Conservation (phyloP, 768 basidiomycete species). For the Trametes meyenii region DNA sequence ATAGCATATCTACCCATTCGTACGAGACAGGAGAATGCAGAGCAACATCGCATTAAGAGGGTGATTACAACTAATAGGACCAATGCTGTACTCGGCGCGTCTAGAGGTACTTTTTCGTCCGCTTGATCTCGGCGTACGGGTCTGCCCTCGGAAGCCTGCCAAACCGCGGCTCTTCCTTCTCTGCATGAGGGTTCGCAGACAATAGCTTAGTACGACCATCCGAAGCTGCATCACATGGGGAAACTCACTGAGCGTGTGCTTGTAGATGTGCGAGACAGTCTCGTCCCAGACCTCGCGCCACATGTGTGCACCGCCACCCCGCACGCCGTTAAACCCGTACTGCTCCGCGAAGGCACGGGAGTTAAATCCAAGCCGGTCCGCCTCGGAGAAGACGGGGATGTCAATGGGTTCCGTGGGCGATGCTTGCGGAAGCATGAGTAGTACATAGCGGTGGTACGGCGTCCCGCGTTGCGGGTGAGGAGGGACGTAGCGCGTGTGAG, state of each 20-base stretch:
- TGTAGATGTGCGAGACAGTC: slow-evolving; percentile 66
- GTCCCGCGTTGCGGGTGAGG: slow-evolving; percentile 92
- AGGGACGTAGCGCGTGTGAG: slow-evolving; percentile 79
- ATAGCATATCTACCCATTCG: neutral
- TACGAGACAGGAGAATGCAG: neutral
- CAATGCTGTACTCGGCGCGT: slow-evolving; percentile 11
- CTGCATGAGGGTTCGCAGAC: slow-evolving; percentile 30
- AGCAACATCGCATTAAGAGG: slow-evolving; percentile 16
- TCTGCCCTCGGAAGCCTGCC: slow-evolving; percentile 56
- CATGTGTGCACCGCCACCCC: slow-evolving; percentile 80
- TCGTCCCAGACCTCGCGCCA: slow-evolving; percentile 80
- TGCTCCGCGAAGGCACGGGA: slow-evolving; percentile 61
- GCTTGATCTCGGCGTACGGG: slow-evolving; percentile 57
- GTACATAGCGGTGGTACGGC: slow-evolving; percentile 86
- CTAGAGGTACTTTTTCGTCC: slow-evolving; percentile 46
- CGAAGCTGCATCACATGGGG: slow-evolving; percentile 7
- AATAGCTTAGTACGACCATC: slow-evolving; percentile 4
- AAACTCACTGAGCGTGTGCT: slow-evolving; percentile 65
- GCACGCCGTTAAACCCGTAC: slow-evolving; percentile 54
- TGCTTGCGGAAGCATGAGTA: slow-evolving; percentile 75
- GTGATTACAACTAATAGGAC: slow-evolving; percentile 11
- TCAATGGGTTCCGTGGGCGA: slow-evolving; percentile 35
- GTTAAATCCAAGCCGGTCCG: slow-evolving; percentile 61
- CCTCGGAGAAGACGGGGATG: slow-evolving; percentile 28
- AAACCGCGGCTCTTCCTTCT: slow-evolving; percentile 56